Base-by-base conservation (phyloP, 1,139 yeast species). In the Yamadazyma sp. region DNA sequence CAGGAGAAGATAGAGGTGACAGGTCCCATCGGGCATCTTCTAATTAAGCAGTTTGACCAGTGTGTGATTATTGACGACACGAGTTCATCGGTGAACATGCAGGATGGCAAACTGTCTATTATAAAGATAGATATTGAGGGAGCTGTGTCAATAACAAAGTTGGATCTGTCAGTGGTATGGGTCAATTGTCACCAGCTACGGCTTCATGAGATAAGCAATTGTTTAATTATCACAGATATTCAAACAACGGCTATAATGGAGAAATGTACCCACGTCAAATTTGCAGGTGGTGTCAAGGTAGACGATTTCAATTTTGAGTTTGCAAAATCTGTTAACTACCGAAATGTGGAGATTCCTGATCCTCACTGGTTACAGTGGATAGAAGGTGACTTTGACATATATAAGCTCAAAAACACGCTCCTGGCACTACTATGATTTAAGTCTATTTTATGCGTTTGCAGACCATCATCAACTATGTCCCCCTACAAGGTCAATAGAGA, bases 131-230 rank as follows among this genome's bases (percentile, higher is more conserved):
- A 44, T 2, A 53, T 61, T n/a, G 44, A 48, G 1, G 74, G 75
- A 1, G 69, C 73, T 0, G 51, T 64, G 0, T 62, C 59, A 34
- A 37, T 64, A 2, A 61, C 61, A 17, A 51, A 59, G 23, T 35
- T 65, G 8, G 14, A 29, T 3, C 42, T 64, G 14, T 52, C 60
- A 35, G 49, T 56, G 2, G 35, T 71, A 5, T 39, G 59, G 3
- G 41, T 64, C 2, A 35, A 47, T 11, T 62, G 74, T 41, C 77
- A 72, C 43, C 78, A 73, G 44, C 52, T 67, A 31, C 47, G 78
- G 22, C 48, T 73, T 11, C 76, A 70, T 44, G 47, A 60, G 33
- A 41, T 62, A 2, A 29, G 31, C 2, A 41, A 59, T 29, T 53
- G 62, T 25, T 41, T 47, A 1, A 38, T 72, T 0, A 35, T 58